A percentile compares a stretch with the other conserved stretches of the same genome.
Evolutionary conservation across 176 grass and related monocot species (phyloP).

Genomic region (Lolium rigidum): DNA sequence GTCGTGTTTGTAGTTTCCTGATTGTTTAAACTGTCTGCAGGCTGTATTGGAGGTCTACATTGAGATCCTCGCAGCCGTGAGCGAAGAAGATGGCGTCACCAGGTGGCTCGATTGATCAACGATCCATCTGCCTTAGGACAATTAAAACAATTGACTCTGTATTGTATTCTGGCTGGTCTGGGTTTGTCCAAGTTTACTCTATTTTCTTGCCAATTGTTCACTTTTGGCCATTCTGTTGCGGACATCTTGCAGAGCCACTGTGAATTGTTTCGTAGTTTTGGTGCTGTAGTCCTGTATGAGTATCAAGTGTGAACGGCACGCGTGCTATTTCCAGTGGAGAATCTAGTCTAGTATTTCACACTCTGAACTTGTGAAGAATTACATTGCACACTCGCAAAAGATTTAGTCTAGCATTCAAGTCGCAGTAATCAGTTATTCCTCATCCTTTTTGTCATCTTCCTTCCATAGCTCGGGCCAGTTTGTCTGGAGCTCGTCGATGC

Average conservation of each 20-base stretch:
- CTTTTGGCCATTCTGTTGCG: constrained; percentile 10
- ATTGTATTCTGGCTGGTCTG: constrained; percentile 24
- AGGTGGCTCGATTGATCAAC: constrained; percentile 73
- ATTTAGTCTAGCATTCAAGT: neutral
- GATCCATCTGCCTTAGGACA: constrained; percentile 8
- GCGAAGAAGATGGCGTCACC: constrained; percentile 82
- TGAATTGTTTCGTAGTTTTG: neutral
- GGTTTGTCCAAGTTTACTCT: neutral
- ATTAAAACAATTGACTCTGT: constrained; percentile 7
- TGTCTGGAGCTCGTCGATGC: constrained; percentile 65
- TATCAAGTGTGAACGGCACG: constrained; percentile 16
- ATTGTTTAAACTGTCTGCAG: constrained; percentile 39
- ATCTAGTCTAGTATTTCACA: constrained; percentile 6
- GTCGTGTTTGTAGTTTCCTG: neutral
- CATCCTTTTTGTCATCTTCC: constrained; percentile 59
- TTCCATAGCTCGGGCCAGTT: constrained; percentile 93
- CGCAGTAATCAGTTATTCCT: constrained; percentile 24
- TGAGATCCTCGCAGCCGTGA: constrained; percentile 73
- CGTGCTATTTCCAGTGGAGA: neutral
- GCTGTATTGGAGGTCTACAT: constrained; percentile 70
- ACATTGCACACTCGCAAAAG: neutral
- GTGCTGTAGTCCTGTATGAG: constrained; percentile 14
- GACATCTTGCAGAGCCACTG: neutral
- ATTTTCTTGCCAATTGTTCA: neutral
- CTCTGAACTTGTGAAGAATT: neutral